Evolutionary conservation across 176 grass and related monocot species (phyloP), one percentile per base, ranked within the genome.

Genomic region (Alloteropsis semialata): DNA sequence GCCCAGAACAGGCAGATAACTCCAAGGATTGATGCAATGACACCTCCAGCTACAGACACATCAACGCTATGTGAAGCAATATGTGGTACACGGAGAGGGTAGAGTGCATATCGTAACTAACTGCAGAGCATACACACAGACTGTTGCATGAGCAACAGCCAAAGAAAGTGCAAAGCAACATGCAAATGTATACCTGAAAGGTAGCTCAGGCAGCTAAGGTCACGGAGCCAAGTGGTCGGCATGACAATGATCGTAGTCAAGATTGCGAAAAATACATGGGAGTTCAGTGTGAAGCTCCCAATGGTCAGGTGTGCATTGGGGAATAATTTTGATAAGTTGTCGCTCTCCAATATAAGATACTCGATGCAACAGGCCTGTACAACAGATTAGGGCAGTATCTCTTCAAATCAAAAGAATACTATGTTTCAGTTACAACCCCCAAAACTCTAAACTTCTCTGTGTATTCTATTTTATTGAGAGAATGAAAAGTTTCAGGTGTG

Each of bases 341-440:
- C 96, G 38, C 96, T 85, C 77, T 99, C 96, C 48, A 99, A 76
- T 67, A 99, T 99, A 41, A 99, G 73, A 76, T 99, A 99, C 77
- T 99, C 96, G 56, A 99, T 94, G 87, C 93, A 99, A 68, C 93
- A 99, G 36, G 93, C 93, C 96, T 99, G 88, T 11, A 87, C 33
- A 69, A 56, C 0, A 84, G 11, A 84, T 65, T 33, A 75, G 7
- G 11, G 53, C 0, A 28, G 37, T 46, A 46, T 55, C 17, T 28
- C 21, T 45, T 80, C 25, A 34, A 22, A 42, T 34, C 11, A 75
- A 28, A 15, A 63, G n/a, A 68, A 48, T 62, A 34, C 8, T 36
- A 45, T 15, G 25, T 32, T 60, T 71, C 25, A n/a, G 25, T 22
- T 45, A 17, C 39, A 77, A 62, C 38, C 56, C 18, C 14, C 30